These are phyloP conservation scores for Prinsepia uniflora DNA, from an alignment of 306 rosid genomes.

Conservation along the genomic window DNA sequence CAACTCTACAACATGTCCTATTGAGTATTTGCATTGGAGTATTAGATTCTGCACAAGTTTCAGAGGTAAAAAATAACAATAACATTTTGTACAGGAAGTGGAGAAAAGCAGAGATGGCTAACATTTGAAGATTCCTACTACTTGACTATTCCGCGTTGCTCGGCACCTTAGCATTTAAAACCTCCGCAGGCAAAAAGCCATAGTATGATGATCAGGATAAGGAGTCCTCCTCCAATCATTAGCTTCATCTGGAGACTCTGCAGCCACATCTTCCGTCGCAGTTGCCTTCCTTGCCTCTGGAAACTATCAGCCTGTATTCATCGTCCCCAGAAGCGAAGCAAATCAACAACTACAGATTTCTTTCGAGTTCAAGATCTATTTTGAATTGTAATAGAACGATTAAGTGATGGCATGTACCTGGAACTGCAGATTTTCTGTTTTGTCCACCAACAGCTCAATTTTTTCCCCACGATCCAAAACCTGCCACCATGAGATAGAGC, in stretches of 20 bases:
- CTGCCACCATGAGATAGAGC: slow-evolving; percentile 35
- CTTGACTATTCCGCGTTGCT: slow-evolving; percentile 10
- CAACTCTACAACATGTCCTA: slow-evolving; percentile 31
- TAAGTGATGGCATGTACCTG: slow-evolving; percentile 50
- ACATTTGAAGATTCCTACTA: not conserved
- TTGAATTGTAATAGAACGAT: not conserved
- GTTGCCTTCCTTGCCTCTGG: slow-evolving; percentile 96
- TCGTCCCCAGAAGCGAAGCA: not conserved
- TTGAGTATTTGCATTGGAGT: not conserved
- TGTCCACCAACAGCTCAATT: slow-evolving; percentile 93
- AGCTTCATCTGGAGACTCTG: slow-evolving; percentile 90
- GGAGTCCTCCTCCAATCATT: slow-evolving; percentile 75
- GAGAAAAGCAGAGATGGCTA: not conserved
- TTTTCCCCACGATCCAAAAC: slow-evolving; percentile 99
- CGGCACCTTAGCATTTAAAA: slow-evolving; percentile 62
- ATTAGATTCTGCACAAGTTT: slow-evolving; percentile 20
- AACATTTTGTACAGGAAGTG: slow-evolving; percentile 44
- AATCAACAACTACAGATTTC: not conserved
- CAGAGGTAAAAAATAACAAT: slow-evolving; percentile 27
- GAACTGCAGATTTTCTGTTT: slow-evolving; percentile 90
- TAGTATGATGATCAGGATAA: slow-evolving; percentile 54
- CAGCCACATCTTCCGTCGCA: slow-evolving; percentile 95
- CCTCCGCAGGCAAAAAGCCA: slow-evolving; percentile 88
- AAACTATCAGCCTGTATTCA: slow-evolving; percentile 88
- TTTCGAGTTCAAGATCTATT: not conserved